phyloP scores from a whole-genome alignment of 2,329 filamentous ascomycete genomes.

The Cladorrhinum sp. region DNA sequence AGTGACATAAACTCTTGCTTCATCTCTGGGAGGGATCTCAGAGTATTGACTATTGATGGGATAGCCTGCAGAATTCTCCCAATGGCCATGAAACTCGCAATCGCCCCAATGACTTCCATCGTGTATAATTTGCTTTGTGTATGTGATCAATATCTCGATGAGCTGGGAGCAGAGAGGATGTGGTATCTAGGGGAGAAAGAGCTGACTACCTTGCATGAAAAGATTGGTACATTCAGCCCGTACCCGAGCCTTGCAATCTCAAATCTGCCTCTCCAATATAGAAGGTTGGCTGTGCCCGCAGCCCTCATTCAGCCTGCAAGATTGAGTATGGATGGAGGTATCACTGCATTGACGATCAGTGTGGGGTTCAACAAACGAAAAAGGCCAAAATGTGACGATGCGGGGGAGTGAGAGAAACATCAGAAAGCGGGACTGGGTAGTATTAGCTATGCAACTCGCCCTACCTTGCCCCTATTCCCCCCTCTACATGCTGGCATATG shows the following conservation, averaged over 20 bases:
- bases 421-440: no score
- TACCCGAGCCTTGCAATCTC: not conserved
- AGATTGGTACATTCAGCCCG: no score
- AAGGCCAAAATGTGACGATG: not conserved
- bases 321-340: not conserved
- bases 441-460: no score
- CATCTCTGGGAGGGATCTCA: not conserved
- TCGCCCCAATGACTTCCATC: not conserved
- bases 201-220: no score
- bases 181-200: no score
- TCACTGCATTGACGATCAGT: not conserved
- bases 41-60: not conserved
- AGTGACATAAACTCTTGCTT: not conserved
- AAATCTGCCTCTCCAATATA: not conserved
- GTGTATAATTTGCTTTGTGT: not conserved
- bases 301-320: not conserved
- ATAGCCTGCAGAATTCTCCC: not conserved
- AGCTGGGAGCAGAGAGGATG: no score
- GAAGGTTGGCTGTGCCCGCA: not conserved
- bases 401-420: not conserved
- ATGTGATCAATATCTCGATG: not conserved
- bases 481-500: no score
- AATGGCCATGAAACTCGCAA: not conserved
- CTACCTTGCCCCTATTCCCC: no score
- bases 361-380: not conserved